Evolutionary conservation across 441 rosid species (phyloP), one percentile per base, ranked within the genome.

Genomic region (Codiaeum variegatum): DNA sequence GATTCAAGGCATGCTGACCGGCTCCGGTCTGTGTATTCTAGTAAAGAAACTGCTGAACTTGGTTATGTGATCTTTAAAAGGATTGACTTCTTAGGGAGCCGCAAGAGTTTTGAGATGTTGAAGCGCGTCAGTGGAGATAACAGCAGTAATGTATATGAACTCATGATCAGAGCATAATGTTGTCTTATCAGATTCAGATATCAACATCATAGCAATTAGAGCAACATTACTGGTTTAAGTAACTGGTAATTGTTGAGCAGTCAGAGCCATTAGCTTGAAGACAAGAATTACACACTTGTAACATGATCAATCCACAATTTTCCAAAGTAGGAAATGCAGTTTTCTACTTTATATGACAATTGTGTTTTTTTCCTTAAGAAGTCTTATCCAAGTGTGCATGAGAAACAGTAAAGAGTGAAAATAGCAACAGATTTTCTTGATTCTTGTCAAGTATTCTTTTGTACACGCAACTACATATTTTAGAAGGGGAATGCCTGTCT

Each of bases 1-100:
- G 99, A 93, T 75, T 95, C 97, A 0, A 86, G 97, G 80, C 91
- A 93, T 42, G 97, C 95, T 40, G 95, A 95, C 73, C 76, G 87
- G 79, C 93, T 91, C 46, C 83, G 98, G 74, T 76, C 90, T 31
- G 82, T 60, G 9, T 92, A 88, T 68, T 78, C 86, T 68, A 84
- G 83, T 67, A 87, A 83, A 79, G 97, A 88, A 75, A 78, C 84
- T 40, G 66, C 72, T 29, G 88, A 80, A 72, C 65, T 73, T 49
- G 92, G 90, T 68, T 74, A 58, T 63, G 75, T 81, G 76, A 76
- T n/a, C 34, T 91, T 88, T 83, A 86, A 76, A 76, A 79, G 93
- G 74, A 81, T 90, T 11, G 96, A 90, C 51, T 88, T 91, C 83
- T 75, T 93, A 15, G 97, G 99, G 59, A 91, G 92, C 74, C 84